Conservation (phyloP, 2,329 filamentous ascomycete genomes). For the Magnaporthiopsis poae region DNA sequence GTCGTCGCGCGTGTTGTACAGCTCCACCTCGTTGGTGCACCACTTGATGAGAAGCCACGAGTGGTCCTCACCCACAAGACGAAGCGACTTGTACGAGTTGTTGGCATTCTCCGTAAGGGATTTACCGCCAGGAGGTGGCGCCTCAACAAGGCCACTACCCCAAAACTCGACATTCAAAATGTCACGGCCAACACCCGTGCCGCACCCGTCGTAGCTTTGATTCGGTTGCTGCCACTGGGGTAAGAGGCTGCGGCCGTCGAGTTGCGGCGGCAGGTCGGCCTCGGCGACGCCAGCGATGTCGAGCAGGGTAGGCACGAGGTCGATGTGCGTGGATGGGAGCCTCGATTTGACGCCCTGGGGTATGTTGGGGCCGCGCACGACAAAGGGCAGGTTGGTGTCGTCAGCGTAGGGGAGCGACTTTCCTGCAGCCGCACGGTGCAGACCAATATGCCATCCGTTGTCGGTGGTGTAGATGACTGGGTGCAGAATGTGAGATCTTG, state of each 20-base stretch:
- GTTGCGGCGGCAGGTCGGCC: conserved; percentile 16
- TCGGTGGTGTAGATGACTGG: conserved; percentile 19
- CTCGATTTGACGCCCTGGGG: conserved; percentile 14
- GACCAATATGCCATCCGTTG: conserved; percentile 20
- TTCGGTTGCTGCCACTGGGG: conserved; percentile 18
- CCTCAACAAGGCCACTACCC: conserved; percentile 17
- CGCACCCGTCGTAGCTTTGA: conserved; percentile 10
- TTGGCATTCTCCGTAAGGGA: conserved; percentile 12
- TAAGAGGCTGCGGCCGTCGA: conserved; percentile 8
- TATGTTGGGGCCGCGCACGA: conserved; percentile 19
- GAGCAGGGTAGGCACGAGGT: conserved; percentile 22
- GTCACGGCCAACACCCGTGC: conserved; percentile 12
- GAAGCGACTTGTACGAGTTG: conserved; percentile 19
- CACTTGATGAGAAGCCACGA: conserved; percentile 20
- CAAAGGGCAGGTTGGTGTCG: conserved; percentile 22
- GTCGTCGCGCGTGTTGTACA: conserved; percentile 21
- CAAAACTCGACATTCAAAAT: conserved; percentile 21
- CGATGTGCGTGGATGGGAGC: conserved; percentile 17
- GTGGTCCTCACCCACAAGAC: conserved; percentile 17
- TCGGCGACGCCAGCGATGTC: conserved; percentile 18
- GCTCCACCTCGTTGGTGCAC: conserved; percentile 21
- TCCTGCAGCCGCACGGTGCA: conserved; percentile 17
- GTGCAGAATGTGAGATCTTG: background rate
- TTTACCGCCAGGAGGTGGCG: conserved; percentile 7
- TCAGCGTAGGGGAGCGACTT: conserved; percentile 21